These are phyloP conservation scores for Pythium chondricola DNA, from an alignment of 352 stramenopile species.

Conservation along the genomic window DNA sequence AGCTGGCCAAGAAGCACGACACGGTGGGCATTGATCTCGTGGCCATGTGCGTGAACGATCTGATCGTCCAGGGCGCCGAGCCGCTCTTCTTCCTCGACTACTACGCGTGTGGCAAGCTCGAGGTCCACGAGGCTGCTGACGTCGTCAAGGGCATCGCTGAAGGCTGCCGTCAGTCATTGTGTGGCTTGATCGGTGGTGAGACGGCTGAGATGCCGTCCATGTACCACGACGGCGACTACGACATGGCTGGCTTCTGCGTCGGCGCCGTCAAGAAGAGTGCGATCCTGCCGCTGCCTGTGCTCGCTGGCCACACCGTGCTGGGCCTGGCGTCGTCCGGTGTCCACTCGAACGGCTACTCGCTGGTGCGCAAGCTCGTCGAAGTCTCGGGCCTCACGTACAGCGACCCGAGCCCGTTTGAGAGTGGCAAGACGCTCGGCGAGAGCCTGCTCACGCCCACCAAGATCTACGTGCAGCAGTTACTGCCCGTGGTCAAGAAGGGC, in stretches of 20 bases:
- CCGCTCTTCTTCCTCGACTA: conserved; percentile 99
- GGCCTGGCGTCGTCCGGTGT: conserved; percentile 94
- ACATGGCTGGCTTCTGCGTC: conserved; percentile 98
- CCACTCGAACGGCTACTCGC: conserved; percentile 98
- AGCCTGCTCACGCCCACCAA: conserved; percentile 95
- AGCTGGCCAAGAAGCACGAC: conserved; percentile 90
- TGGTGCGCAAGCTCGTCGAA: conserved; percentile 96
- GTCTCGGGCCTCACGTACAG: conserved; percentile 82
- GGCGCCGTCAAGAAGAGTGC: conserved; percentile 90
- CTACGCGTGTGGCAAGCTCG: conserved; percentile 96
- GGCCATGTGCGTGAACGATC: conserved; percentile 99
- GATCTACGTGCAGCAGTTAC: conserved; percentile 95
- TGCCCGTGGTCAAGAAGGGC: conserved; percentile 70
- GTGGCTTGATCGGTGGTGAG: conserved; percentile 94
- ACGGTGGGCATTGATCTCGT: conserved; percentile 98
- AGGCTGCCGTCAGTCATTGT: conserved; percentile 94
- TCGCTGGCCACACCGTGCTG: conserved; percentile 90
- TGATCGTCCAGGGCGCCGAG: conserved; percentile 98
- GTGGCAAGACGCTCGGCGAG: conserved; percentile 88
- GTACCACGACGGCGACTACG: conserved; percentile 97
- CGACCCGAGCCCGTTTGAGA: conserved; percentile 69
- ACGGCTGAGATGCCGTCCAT: conserved; percentile 99
- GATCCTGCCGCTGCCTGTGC: conserved; percentile 84
- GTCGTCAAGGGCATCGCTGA: conserved; percentile 98
- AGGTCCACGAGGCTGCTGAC: conserved; percentile 90